Evolutionary conservation across 1,284 basidiomycete species (phyloP), one percentile per base, ranked within the genome.

Genomic region (Macrocystidia cucumis): DNA sequence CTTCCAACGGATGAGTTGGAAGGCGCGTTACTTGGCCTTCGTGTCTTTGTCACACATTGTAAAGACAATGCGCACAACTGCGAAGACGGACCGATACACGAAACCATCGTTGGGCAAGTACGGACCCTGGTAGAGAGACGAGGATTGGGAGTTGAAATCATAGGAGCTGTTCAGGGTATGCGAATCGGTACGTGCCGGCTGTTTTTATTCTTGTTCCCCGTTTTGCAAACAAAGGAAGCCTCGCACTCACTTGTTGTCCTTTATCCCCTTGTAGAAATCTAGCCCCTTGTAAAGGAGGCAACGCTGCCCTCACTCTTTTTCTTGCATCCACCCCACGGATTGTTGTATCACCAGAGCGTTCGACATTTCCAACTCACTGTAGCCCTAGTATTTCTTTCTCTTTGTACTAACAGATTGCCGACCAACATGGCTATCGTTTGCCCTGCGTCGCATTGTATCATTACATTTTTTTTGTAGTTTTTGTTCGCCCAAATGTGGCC

Each of bases 41-140:
- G 65, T 31, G 69, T 91, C 16, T 83, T 74, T 50, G 62, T 91
- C 39, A 87, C 74, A 21, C 88, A 91, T 51, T 88, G 83, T 62
- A 91, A 91, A 50, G 83, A 87, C 44, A 70, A 74, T 34, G 52
- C 77, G 35, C 56, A 62, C 24, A 49, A 48, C 11, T 49, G 48
- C 30, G 58, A 56, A 17, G 63, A 65, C 25, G 55, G 55, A 26
- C 72, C 76, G 21, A 71, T 74, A 29, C 62, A 63, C 38, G 60
- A 72, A 4, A 55, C 81, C 25, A 86, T 88, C 38, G 63, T 71
- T 9, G 62, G 68, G 17, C 77, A 87, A 54, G 74, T 85, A 27
- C 63, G 65, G 30, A 59, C 60, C 19, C 55, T 82, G 33, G 67
- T 83, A 4, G 63, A 69, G 12, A 61, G 59, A 23, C 69, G 65